Evolutionary conservation across 768 basidiomycete genomes (phyloP).

Genomic region (Gyrodon lividus): DNA sequence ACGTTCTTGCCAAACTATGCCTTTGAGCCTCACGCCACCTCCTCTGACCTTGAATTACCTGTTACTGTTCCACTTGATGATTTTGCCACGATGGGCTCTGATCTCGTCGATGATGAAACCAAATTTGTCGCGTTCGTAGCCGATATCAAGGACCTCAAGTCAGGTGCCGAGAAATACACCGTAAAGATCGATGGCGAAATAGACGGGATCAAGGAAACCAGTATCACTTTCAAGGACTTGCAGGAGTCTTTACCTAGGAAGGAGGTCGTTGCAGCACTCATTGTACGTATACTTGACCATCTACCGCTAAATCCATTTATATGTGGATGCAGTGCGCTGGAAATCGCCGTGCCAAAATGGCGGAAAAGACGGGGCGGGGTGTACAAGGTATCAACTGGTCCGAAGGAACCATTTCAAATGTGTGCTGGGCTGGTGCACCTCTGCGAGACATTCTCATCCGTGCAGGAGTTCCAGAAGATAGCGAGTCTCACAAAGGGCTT

Average conservation of each 20-base stretch:
- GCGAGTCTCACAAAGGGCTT: conserved; percentile 21
- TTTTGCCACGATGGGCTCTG: conserved; percentile 28
- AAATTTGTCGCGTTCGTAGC: conserved; percentile 19
- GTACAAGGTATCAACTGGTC: conserved; percentile 64
- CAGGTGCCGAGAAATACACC: conserved; percentile 20
- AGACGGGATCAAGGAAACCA: conserved; percentile 11
- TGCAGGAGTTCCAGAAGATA: conserved; percentile 36
- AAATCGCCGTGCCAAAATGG: conserved; percentile 68
- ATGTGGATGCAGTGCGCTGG: conserved; percentile 50
- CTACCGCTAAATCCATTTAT: not conserved
- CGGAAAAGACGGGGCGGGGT: conserved; percentile 41
- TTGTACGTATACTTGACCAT: conserved; percentile 37
- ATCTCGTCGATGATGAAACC: conserved; percentile 17
- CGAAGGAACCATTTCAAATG: conserved; percentile 70
- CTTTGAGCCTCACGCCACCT: not conserved
- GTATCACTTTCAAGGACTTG: conserved; percentile 26
- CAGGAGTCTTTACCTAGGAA: conserved; percentile 13
- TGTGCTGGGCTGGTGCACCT: conserved; percentile 61
- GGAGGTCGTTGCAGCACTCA: conserved; percentile 51
- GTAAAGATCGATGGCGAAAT: conserved; percentile 30
- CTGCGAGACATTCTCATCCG: conserved; percentile 55
- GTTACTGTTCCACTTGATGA: conserved; percentile 10
- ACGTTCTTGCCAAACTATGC: conserved; percentile 39
- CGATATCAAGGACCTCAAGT: conserved; percentile 23
- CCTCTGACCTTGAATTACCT: not conserved